Percentiles rank a stretch among this genome's conserved stretches.
Conservation (phyloP, 768 basidiomycete genomes). For the Mycena vitilis region DNA sequence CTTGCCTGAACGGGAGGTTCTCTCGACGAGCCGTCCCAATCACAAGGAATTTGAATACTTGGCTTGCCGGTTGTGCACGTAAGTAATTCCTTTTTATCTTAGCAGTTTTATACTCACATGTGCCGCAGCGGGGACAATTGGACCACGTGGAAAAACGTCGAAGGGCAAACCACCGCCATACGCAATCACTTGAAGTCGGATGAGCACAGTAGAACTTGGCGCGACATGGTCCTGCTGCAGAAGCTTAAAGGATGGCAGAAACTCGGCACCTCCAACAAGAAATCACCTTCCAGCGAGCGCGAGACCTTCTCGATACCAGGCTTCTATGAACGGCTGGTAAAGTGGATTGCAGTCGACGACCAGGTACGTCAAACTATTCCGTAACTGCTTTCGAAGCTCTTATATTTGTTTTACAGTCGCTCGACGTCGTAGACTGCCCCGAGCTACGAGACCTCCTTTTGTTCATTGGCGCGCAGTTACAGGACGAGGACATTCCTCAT, state of each 20-base stretch:
- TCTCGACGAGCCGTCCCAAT: constrained; percentile 1
- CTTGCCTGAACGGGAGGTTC: not conserved
- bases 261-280: not conserved
- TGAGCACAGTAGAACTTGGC: constrained; percentile 26
- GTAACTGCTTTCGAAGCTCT: too few species aligned
- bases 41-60: not conserved
- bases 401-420: constrained; percentile 41
- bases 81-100: not conserved
- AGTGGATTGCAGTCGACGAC: constrained; percentile 42
- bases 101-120: not conserved
- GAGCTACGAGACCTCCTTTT: constrained; percentile 44
- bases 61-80: constrained; percentile 14
- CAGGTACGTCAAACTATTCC: constrained; percentile 37
- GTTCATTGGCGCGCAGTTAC: constrained; percentile 37
- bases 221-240: constrained; percentile 19
- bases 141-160: constrained; percentile 35
- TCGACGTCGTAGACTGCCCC: constrained; percentile 42
- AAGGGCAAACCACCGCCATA: constrained; percentile 29
- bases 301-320: constrained; percentile 31
- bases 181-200: constrained; percentile 25
- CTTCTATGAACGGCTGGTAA: constrained; percentile 36
- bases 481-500: constrained; percentile 44
- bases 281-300: constrained; percentile 8
- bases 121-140: constrained; percentile 2
- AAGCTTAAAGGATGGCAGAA: constrained; percentile 30